Base-by-base conservation (phyloP, 352 stramenopile species). In the Globisporangium paddicum region DNA sequence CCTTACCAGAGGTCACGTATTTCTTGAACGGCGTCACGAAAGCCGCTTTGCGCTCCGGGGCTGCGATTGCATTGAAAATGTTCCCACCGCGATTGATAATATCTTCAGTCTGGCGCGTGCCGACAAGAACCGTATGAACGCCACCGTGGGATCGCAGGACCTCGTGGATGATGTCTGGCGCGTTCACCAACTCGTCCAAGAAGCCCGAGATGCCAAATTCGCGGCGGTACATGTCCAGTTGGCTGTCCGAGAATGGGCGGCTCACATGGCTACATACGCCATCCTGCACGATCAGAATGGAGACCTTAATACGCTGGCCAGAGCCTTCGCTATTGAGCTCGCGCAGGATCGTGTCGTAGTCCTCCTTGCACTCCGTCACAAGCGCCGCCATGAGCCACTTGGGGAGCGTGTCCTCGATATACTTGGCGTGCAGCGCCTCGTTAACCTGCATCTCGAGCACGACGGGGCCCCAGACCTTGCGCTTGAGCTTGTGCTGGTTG, bases 1-100 rank as follows among this genome's bases (percentile, higher is more conserved):
- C 67, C 71, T 23, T 62, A 87, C 80, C 78, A 55, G 82, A 87
- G 5, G 82, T 88, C 16, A 94, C 79, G 41, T 95, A 95, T 75
- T 92, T 93, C 59, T 95, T 94, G 62, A 66, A 88, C 5, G 86
- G 86, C 10, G 84, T 95, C 21, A 93, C 75, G 19, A 95, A 89
- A 8, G 81, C 81, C 26, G 79, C 73, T 32, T 86, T 86, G n/a
- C 82, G 67, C 48, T 92, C 79, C 10, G 67, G 57, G 0, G 69
- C 68, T 1, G 80, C 67, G 23, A 95, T 71, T 5, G 69, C 60
- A 5, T 56, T 41, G 47, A 95, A 95, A 23, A 95, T 77, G 35
- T 90, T 65, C 7, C 61, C 71, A 14, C 82, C 81, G 30, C 58
- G 62, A 44, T 94, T 93, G 49, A 95, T 87, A 32, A 92, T 68